Conservation (phyloP, 331 rosid genomes). For the Quercus phellos region DNA sequence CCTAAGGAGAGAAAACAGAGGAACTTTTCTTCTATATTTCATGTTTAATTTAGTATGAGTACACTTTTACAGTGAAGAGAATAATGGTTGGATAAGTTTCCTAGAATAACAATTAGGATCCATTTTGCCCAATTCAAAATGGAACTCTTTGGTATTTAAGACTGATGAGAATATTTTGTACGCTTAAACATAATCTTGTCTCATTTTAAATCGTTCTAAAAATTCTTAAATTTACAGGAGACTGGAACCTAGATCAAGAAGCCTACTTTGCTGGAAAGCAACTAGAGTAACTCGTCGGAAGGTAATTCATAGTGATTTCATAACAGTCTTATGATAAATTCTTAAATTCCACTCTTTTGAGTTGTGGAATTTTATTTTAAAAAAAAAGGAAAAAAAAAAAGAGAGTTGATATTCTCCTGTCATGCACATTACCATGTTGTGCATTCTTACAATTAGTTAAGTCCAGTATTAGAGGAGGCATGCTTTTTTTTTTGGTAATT, state of each 20-base stretch:
- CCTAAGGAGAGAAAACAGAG: not conserved
- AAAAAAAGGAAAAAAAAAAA: not conserved
- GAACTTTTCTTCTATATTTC: not conserved
- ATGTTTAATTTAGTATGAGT: not conserved
- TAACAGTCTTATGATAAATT: not conserved
- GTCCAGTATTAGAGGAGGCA: too few relatives aligned
- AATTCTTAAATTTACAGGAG: slow-evolving; percentile 49
- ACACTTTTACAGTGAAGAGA: not conserved
- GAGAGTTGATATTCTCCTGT: not conserved
- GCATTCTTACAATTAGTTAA: too few relatives aligned
- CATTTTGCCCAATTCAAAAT: not conserved
- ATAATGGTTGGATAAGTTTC: not conserved
- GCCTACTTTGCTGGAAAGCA: slow-evolving; percentile 88
- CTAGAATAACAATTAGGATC: not conserved
- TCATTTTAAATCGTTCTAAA: slow-evolving; percentile 11
- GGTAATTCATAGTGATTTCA: slow-evolving; percentile 40
- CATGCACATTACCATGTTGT: not conserved
- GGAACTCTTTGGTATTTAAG: not conserved
- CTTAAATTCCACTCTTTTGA: not conserved
- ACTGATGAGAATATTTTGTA: slow-evolving; percentile 1
- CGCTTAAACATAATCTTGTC: not conserved
- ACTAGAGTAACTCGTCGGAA: slow-evolving; percentile 69
- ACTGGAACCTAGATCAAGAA: slow-evolving; percentile 90
- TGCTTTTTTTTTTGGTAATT: too few relatives aligned
- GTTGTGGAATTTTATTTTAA: not conserved